Percentiles rank a stretch among this genome's conserved stretches.
These are phyloP conservation scores for Zasmidium citrigriseum DNA, from an alignment of 2,329 filamentous ascomycete species.

Conservation along the genomic window DNA sequence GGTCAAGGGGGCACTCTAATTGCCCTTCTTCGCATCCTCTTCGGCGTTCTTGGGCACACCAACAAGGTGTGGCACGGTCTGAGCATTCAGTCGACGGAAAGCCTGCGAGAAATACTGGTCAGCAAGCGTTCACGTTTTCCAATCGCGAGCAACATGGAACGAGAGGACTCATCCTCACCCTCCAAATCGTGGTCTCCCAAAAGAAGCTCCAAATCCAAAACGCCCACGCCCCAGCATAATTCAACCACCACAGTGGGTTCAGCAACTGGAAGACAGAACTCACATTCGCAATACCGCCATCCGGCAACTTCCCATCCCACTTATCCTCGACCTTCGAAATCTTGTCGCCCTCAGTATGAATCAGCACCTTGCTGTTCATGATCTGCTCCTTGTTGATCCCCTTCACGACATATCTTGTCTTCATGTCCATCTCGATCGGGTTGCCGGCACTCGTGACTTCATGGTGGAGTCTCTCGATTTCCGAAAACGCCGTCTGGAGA, in stretches of 20 bases:
- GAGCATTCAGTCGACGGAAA: constrained; percentile 54
- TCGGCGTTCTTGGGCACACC: constrained; percentile 55
- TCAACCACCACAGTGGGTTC: constrained; percentile 41
- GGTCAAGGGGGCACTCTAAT: constrained; percentile 29
- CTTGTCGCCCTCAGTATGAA: constrained; percentile 47
- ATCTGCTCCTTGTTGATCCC: constrained; percentile 54
- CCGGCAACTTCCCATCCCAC: constrained; percentile 57
- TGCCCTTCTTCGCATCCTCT: constrained; percentile 53
- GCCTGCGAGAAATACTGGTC: constrained; percentile 41
- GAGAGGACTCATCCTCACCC: constrained; percentile 35
- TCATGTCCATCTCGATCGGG: constrained; percentile 59
- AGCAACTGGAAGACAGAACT: constrained; percentile 40
- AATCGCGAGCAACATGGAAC: not conserved
- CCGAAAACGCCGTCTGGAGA: constrained; percentile 57
- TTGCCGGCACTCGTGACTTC: constrained; percentile 58
- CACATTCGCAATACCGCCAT: constrained; percentile 53
- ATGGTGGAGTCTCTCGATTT: constrained; percentile 59
- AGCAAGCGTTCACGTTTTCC: constrained; percentile 24
- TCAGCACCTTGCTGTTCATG: constrained; percentile 51
- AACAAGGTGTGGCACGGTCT: constrained; percentile 54
- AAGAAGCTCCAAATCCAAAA: constrained; percentile 43
- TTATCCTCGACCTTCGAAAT: constrained; percentile 57
- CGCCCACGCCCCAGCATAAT: constrained; percentile 39
- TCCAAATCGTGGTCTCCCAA: constrained; percentile 43
- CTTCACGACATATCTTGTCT: constrained; percentile 56